Evolutionary conservation across 495 filamentous ascomycete genomes (phyloP), one percentile per base, ranked within the genome.

Genomic region (Gamarada debralockiae): DNA sequence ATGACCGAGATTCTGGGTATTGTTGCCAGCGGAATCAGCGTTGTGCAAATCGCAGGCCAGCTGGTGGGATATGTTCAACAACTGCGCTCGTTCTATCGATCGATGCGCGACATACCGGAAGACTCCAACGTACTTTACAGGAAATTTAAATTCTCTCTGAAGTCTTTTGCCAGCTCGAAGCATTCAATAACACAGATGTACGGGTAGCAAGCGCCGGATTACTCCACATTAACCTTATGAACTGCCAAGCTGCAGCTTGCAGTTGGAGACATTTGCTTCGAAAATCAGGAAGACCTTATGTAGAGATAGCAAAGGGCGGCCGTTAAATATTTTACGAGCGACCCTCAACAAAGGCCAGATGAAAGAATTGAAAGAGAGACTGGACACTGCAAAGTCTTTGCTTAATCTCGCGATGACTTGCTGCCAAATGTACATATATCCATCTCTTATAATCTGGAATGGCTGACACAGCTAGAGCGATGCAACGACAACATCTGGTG

Each of bases 1-100:
- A 48, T 48, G 44, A 24, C 44, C 4, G 44, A 48, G n/a, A 24
- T 48, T 4, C 44, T 48, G 3, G 44, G 20, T 5, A 5, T 48
- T n/a, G 23, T 48, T 4, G 44, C 27, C n/a, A 48, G 44, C 31
- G 44, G 44, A 13, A 2, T 48, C 14, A 27, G 25, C 9, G 45
- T 27, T n/a, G 45, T 15, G 45, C 25, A 48, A n/a, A n/a, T n/a
- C n/a, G n/a, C n/a, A n/a, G n/a, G n/a, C n/a, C n/a, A n/a, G 18
- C 15, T 48, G 18, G 8, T 48, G n/a, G 15, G 27, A 9, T 48
- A 27, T 13, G 29, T 37, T 13, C 12, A 36, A 15, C 12, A 37
- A 36, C 27, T 48, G 25, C 45, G 31, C 3, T 8, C 29, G 10
- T 21, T 48, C 9, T 18, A 10, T 17, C 15, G 45, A 48, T 8